These are phyloP conservation scores for Candida fluviatilis DNA, from an alignment of 805 yeast species.

Conservation along the genomic window DNA sequence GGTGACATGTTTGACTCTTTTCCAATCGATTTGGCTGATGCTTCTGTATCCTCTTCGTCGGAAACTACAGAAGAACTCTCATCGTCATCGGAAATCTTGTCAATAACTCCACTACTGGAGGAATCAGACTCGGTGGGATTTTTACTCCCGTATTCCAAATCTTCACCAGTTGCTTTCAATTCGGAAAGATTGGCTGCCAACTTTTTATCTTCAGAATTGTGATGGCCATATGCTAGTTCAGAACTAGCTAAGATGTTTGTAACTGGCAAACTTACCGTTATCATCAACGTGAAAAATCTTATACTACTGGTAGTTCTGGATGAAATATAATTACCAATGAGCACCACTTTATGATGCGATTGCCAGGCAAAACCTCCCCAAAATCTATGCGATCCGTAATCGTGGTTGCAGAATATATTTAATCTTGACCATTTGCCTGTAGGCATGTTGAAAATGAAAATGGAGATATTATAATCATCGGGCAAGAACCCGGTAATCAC, in stretches of 20 bases:
- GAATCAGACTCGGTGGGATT: slow-evolving; percentile 6
- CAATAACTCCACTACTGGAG: slow-evolving; percentile 5
- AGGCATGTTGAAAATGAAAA: slow-evolving; percentile 48
- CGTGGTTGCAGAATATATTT: slow-evolving; percentile 49
- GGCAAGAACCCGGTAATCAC: slow-evolving; percentile 58
- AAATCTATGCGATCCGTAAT: slow-evolving; percentile 51
- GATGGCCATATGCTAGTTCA: slow-evolving; percentile 32
- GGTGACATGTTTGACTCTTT: slow-evolving; percentile 17
- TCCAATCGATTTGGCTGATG: slow-evolving; percentile 6
- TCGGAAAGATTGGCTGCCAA: not conserved
- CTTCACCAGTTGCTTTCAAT: not conserved
- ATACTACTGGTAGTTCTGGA: slow-evolving; percentile 43
- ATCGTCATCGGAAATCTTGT: slow-evolving; percentile 8
- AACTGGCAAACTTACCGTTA: slow-evolving; percentile 52
- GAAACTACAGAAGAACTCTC: not conserved
- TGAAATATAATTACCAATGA: slow-evolving; percentile 53
- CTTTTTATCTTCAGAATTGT: slow-evolving; percentile 10
- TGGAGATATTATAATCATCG: slow-evolving; percentile 42
- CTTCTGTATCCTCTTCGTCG: slow-evolving; percentile 1
- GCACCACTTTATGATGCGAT: slow-evolving; percentile 67
- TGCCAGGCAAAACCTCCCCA: slow-evolving; percentile 73
- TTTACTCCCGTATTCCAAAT: not conserved
- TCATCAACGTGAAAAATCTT: slow-evolving; percentile 44
- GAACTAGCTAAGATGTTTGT: slow-evolving; percentile 46
- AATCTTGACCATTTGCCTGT: slow-evolving; percentile 63